Evolutionary conservation across 2,329 filamentous ascomycete genomes (phyloP).

Genomic region (Colletotrichum cuscutae): DNA sequence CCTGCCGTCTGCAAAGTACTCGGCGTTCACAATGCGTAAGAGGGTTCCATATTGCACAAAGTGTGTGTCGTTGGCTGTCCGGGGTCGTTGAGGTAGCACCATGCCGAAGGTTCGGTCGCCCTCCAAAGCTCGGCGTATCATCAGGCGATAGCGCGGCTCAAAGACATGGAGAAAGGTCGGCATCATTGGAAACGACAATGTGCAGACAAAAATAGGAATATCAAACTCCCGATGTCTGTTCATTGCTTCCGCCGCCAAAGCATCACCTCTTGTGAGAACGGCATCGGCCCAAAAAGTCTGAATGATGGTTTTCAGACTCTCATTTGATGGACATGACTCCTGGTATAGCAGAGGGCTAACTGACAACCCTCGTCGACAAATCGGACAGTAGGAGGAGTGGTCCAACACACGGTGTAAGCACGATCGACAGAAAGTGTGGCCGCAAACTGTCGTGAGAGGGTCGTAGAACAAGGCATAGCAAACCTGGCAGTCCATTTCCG

Average conservation of each 20-base stretch:
- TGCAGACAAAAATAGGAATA: constrained; percentile 83
- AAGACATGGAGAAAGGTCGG: constrained; percentile 92
- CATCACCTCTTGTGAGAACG: constrained; percentile 66
- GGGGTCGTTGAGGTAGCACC: constrained; percentile 74
- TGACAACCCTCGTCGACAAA: constrained; percentile 76
- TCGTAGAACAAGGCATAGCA: constrained; percentile 86
- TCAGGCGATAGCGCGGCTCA: constrained; percentile 89
- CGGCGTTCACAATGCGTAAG: constrained; percentile 78
- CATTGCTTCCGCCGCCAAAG: constrained; percentile 67
- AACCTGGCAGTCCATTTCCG: constrained; percentile 87
- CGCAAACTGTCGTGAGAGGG: constrained; percentile 85
- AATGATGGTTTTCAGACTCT: constrained; percentile 70
- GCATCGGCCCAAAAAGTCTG: constrained; percentile 76
- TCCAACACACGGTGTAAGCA: constrained; percentile 83
- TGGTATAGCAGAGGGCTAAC: constrained; percentile 56
- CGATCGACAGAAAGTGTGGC: constrained; percentile 87
- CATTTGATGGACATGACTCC: constrained; percentile 65
- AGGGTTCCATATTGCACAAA: constrained; percentile 84
- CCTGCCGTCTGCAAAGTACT: constrained; percentile 81
- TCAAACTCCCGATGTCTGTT: constrained; percentile 66
- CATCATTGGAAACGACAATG: constrained; percentile 83
- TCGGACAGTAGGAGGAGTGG: constrained; percentile 81
- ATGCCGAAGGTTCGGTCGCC: constrained; percentile 85
- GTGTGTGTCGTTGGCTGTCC: constrained; percentile 43
- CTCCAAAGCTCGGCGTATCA: constrained; percentile 83